Evolutionary conservation across 2,329 filamentous ascomycete genomes (phyloP).

Genomic region (Aspergillus sp.): DNA sequence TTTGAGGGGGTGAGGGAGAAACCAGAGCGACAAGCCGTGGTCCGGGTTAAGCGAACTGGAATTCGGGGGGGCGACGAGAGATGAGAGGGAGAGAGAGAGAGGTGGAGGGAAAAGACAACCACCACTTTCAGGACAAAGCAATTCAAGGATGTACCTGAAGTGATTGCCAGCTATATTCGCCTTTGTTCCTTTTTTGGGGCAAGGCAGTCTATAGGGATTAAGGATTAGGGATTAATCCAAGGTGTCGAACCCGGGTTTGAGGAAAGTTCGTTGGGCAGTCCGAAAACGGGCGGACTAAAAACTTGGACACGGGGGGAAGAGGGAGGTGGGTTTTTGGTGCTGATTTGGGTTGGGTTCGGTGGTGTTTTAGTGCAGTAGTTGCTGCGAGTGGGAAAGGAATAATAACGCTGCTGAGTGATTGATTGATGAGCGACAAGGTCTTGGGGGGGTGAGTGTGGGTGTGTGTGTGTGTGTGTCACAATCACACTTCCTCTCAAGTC

Average conservation of each 20-base stretch:
- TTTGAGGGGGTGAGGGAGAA: slow-evolving; percentile 9
- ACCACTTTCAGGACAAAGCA: slow-evolving; percentile 22
- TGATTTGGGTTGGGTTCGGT: neutral
- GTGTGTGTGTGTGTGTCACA: neutral
- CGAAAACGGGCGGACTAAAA: slow-evolving; percentile 21
- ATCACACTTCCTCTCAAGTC: neutral
- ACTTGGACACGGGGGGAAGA: slow-evolving; percentile 9
- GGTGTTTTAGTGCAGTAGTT: neutral
- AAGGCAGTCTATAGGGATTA: slow-evolving; percentile 5
- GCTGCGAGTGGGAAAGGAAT: neutral
- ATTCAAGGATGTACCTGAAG: slow-evolving; percentile 21
- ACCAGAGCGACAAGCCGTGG: slow-evolving; percentile 10
- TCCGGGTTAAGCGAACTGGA: slow-evolving; percentile 22
- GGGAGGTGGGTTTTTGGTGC: neutral
- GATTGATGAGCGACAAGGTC: neutral
- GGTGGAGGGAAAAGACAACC: slow-evolving; percentile 13
- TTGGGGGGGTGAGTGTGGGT: neutral
- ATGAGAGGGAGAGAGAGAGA: too few species aligned
- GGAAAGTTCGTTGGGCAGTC: slow-evolving; percentile 13
- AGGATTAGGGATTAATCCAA: slow-evolving; percentile 3
- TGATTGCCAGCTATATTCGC: slow-evolving; percentile 1
- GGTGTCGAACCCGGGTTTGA: slow-evolving; percentile 8
- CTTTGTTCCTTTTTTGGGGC: slow-evolving; percentile 7
- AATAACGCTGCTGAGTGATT: neutral
- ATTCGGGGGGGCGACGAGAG: too few species aligned